Evolutionary conservation across 306 rosid species (phyloP).

Genomic region (Senna tora): DNA sequence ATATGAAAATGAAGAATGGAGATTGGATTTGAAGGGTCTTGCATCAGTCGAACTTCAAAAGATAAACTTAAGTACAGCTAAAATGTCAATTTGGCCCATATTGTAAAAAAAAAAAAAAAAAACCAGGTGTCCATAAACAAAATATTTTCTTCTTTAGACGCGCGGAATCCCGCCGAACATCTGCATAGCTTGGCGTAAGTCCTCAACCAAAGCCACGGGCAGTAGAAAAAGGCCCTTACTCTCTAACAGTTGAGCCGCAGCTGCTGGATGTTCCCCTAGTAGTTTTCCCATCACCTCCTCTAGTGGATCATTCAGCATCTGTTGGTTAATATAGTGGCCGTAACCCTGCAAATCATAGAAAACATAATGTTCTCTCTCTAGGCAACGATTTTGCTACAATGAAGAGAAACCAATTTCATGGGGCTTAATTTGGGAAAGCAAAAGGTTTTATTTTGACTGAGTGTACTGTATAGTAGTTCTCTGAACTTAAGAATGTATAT

Average conservation of each 20-base stretch:
- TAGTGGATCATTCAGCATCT: conserved; percentile 72
- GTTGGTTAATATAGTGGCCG: conserved; percentile 74
- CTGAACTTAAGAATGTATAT: conserved; percentile 9
- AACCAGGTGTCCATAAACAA: neutral
- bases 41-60: neutral
- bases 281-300: conserved; percentile 90
- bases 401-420: neutral
- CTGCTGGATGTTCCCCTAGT: conserved; percentile 65
- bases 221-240: conserved; percentile 67
- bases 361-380: conserved; percentile 2
- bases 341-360: conserved; percentile 60
- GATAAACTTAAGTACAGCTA: conserved; percentile 4
- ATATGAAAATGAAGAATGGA: neutral
- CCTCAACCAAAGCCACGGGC: conserved; percentile 63
- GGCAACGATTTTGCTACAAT: neutral
- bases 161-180: conserved; percentile 28
- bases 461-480: neutral
- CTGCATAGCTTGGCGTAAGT: conserved; percentile 42
- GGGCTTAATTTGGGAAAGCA: neutral
- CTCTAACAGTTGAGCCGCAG: conserved; percentile 69
- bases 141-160: conserved; percentile 6
- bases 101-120: neutral
- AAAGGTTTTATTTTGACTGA: conserved; percentile 4
- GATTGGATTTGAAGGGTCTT: no score
- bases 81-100: conserved; percentile 10